These are phyloP conservation scores for Galium porrigens DNA, from an alignment of 305 asterid species.

Conservation along the genomic window DNA sequence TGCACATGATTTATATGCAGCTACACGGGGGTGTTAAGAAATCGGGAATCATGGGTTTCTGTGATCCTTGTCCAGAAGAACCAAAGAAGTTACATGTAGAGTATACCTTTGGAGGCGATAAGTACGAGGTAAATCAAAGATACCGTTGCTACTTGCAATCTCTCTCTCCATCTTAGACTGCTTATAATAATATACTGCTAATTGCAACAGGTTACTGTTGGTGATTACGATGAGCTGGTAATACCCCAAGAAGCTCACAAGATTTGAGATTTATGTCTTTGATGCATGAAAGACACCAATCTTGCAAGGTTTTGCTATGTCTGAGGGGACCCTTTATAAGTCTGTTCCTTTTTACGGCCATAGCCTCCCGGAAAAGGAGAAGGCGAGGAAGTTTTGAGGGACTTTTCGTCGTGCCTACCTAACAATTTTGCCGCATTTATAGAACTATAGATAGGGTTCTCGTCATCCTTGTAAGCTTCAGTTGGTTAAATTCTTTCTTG, in stretches of 20 bases:
- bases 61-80: constrained; percentile 92
- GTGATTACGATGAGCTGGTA: constrained; percentile 50
- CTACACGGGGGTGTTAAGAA: constrained; percentile 80
- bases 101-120: constrained; percentile 39
- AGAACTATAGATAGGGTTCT: not conserved
- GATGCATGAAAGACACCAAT: not conserved
- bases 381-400: not conserved
- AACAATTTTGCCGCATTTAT: not conserved
- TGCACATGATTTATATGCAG: constrained; percentile 30
- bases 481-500: not conserved
- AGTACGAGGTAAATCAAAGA: constrained; percentile 42
- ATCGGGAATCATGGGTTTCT: constrained; percentile 95
- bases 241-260: constrained; percentile 58
- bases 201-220: constrained; percentile 50
- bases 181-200: constrained; percentile 8
- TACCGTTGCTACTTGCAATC: not conserved
- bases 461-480: not conserved
- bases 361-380: not conserved
- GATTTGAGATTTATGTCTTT: constrained; percentile 16
- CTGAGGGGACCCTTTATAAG: not conserved
- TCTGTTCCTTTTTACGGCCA: not conserved
- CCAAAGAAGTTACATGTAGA: constrained; percentile 60
- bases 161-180: not conserved
- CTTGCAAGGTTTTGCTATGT: not conserved
- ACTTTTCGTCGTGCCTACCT: not conserved